phyloP scores from a whole-genome alignment of 371 early-diverging fungal species.

The Circinella umbellata region DNA sequence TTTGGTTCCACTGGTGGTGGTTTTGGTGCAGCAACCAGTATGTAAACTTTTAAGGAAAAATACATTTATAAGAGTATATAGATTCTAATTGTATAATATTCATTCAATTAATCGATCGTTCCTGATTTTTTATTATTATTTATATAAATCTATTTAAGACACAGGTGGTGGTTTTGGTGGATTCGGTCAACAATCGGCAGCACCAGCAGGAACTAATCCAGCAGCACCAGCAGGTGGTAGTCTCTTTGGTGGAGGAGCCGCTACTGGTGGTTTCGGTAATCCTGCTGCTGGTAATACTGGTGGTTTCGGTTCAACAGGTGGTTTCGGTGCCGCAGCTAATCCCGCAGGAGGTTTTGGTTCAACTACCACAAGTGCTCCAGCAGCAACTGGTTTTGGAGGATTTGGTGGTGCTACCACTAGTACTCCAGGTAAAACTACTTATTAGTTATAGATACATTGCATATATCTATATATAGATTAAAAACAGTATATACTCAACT shows the following conservation, averaged over 20 bases:
- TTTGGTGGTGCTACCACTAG: slow-evolving; percentile 21
- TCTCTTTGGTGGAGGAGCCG: slow-evolving; percentile 16
- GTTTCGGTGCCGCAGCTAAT: slow-evolving; percentile 20
- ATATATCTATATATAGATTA: neutral
- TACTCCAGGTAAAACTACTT: slow-evolving; percentile 4
- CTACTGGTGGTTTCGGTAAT: slow-evolving; percentile 19
- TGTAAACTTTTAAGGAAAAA: neutral
- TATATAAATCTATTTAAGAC: neutral
- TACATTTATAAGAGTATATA: no score
- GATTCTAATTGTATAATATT: no score
- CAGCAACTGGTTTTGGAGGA: slow-evolving; percentile 11
- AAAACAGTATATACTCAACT: no score
- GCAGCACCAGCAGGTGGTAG: neutral
- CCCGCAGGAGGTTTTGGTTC: slow-evolving; percentile 15
- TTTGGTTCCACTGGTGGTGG: slow-evolving; percentile 14
- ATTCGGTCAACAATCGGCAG: slow-evolving; percentile 26
- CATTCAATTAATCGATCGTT: neutral
- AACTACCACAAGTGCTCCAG: slow-evolving; percentile 17
- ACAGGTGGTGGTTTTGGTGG: slow-evolving; percentile 31
- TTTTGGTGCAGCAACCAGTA: slow-evolving; percentile 20
- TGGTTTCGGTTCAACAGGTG: slow-evolving; percentile 13
- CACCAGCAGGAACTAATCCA: slow-evolving; percentile 17
- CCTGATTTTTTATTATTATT: neutral
- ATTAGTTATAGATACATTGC: neutral
- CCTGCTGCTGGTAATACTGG: neutral